phyloP scores from a whole-genome alignment of 73 alveolate species.

The Halteria grandinella region DNA sequence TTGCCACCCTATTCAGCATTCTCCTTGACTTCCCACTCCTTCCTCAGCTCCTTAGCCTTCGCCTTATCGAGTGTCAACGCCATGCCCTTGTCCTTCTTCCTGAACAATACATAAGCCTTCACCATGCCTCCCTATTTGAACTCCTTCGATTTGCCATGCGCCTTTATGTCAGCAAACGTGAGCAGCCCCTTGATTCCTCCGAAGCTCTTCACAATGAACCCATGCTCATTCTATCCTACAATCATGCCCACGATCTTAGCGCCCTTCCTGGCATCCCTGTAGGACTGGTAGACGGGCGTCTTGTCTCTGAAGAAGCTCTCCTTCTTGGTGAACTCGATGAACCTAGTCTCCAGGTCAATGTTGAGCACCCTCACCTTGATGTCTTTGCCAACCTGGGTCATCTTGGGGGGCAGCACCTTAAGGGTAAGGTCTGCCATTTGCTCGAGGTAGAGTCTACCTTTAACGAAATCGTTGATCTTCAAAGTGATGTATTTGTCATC shows the following conservation, averaged over 20 bases:
- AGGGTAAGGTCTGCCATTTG: conserved; percentile 65
- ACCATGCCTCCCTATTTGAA: conserved; percentile 37
- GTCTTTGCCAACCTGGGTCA: conserved; percentile 17
- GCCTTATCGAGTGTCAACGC: conserved; percentile 36
- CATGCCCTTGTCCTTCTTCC: conserved; percentile 54
- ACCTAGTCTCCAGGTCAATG: conserved; percentile 8
- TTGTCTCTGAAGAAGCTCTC: conserved; percentile 41
- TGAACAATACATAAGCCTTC: conserved; percentile 60
- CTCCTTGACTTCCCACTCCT: too few species aligned
- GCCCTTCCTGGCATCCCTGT: conserved; percentile 26
- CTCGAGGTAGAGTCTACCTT: conserved; percentile 44
- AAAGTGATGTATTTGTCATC: conserved; percentile 29
- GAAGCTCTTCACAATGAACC: conserved; percentile 56
- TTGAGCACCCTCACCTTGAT: conserved; percentile 51
- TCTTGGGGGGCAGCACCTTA: conserved; percentile 45
- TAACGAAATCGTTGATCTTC: conserved; percentile 41
- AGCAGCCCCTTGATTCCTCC: conserved; percentile 52
- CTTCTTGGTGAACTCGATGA: conserved; percentile 61
- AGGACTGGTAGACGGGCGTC: conserved; percentile 12
- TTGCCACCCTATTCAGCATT: conserved; percentile 13
- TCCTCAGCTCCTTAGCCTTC: conserved; percentile 36
- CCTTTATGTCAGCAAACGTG: conserved; percentile 37
- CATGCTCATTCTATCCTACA: conserved; percentile 53
- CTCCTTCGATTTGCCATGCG: background rate
- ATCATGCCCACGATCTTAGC: conserved; percentile 53